Base-by-base conservation (phyloP, 2,329 filamentous ascomycete species). In the Pseudopyricularia cyperi region DNA sequence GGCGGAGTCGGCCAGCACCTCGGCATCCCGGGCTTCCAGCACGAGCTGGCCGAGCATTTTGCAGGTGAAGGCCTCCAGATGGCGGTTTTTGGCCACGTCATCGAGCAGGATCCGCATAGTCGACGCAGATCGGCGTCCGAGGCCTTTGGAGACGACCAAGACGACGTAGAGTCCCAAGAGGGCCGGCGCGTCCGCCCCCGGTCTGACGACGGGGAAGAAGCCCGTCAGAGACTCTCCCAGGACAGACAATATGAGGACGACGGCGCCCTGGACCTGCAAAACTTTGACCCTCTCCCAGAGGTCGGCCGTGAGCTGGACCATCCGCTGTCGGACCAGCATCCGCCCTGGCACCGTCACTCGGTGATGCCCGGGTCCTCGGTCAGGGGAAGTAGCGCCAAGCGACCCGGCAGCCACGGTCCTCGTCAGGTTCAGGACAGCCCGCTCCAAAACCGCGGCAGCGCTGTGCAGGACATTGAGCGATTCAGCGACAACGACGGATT, bases 271-370 rank as follows among this genome's bases (percentile, higher is more conserved):
- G 60, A 66, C 2, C 58, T 69, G 7, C 66, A 65, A n/a, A 64
- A 71, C 19, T 66, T 73, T 17, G 63, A 65, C 0, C 63, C 69
- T 48, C 66, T 84, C 19, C 35, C 49, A 19, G 89, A 94, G 63
- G 65, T 87, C 24, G 86, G 83, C 19, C 80, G 87, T 66, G 79
- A 87, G 42, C 84, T 78, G 1, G 77, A 73, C 1, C 74, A 78
- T 1, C 76, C 79, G 7, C 74, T 93, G 51, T 78, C 80, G 4
- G 85, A 94, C 54, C 77, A 83, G 15, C 39, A 26, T 44, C 63
- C 73, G 60, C 76, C 76, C 4, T 79, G 76, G 76, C 76, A 74
- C 55, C 72, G 71, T 3, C 68, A 66, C 3, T 70, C 74, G 0
- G 61, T 65, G 3, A 62, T 72, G 1, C 74, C 49, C 7, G 56